phyloP scores from a whole-genome alignment of 2,329 filamentous ascomycete species.

The Colletotrichum lupini region DNA sequence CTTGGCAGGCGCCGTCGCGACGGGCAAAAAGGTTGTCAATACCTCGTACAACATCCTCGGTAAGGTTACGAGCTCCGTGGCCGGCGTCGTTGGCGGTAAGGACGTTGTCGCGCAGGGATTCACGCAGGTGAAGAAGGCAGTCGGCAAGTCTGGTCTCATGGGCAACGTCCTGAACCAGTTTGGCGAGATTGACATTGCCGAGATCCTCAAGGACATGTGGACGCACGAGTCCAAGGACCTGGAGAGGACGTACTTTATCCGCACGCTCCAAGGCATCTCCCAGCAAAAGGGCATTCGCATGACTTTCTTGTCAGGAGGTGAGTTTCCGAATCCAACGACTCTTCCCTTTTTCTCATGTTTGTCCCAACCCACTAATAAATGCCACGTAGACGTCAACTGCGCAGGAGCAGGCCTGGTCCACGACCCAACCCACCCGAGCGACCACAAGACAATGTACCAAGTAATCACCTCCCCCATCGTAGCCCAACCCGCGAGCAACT shows the following conservation, averaged over 20 bases:
- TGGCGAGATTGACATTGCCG: constrained; percentile 92
- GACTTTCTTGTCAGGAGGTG: constrained; percentile 93
- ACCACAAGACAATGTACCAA: constrained; percentile 99
- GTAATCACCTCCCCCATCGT: constrained; percentile 94
- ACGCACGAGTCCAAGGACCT: constrained; percentile 98
- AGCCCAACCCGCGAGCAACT: constrained; percentile 84
- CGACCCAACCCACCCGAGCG: constrained; percentile 88
- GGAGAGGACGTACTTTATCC: constrained; percentile 94
- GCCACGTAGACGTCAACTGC: constrained; percentile 75
- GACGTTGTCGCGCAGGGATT: constrained; percentile 93
- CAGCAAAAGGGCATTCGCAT: constrained; percentile 96
- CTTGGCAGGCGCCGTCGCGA: constrained; percentile 89
- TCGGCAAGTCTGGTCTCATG: constrained; percentile 96
- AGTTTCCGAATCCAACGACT: constrained; percentile 39
- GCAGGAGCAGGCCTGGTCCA: constrained; percentile 94
- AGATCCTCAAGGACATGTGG: constrained; percentile 97
- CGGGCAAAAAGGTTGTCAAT: constrained; percentile 96
- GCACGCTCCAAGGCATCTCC: constrained; percentile 93
- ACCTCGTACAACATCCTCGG: constrained; percentile 96
- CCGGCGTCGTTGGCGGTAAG: constrained; percentile 94
- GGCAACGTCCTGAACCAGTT: constrained; percentile 95
- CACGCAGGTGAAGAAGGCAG: constrained; percentile 93
- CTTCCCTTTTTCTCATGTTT: no score
- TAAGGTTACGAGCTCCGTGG: constrained; percentile 93
- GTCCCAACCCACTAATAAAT: no score